Percentiles rank a stretch among this genome's conserved stretches.
Conservation (phyloP, 257 asterid genomes). For the Solanum okadae region DNA sequence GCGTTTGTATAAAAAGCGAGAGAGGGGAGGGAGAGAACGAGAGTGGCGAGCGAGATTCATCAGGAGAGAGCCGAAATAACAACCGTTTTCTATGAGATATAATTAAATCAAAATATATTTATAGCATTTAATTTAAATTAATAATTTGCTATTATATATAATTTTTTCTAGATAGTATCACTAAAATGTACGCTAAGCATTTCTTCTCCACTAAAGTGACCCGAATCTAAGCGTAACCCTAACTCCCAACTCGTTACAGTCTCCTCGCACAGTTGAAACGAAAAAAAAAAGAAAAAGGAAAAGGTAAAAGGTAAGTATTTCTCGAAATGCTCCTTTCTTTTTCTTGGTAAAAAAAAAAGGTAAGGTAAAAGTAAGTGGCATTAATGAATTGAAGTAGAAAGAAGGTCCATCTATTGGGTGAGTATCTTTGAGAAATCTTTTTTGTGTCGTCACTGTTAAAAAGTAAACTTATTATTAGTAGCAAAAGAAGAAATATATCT, state of each 20-base stretch:
- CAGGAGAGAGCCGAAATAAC: no score
- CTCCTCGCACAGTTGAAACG: not conserved
- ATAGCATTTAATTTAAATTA: no score
- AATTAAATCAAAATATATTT: no score
- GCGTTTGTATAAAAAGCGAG: no score
- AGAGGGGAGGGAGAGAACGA: no score
- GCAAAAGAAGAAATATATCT: not conserved
- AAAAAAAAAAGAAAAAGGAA: accelerated
- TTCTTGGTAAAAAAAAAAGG: not conserved
- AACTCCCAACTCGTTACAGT: not conserved
- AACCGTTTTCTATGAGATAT: no score
- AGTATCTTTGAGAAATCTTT: not conserved
- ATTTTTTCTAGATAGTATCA: no score
- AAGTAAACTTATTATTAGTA: not conserved
- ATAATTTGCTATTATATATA: no score
- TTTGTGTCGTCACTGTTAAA: not conserved
- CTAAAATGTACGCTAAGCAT: not conserved
- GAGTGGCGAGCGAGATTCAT: no score
- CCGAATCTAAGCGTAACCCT: not conserved
- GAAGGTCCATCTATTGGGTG: not conserved
- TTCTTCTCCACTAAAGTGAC: not conserved
- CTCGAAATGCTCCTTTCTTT: not conserved
- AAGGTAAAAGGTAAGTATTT: not conserved
- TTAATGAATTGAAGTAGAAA: not conserved
- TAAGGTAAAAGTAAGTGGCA: not conserved